Percentiles rank a stretch among this genome's conserved stretches.
Evolutionary conservation across 345 rosid species (phyloP).

Genomic region (Salix koriyanagi): DNA sequence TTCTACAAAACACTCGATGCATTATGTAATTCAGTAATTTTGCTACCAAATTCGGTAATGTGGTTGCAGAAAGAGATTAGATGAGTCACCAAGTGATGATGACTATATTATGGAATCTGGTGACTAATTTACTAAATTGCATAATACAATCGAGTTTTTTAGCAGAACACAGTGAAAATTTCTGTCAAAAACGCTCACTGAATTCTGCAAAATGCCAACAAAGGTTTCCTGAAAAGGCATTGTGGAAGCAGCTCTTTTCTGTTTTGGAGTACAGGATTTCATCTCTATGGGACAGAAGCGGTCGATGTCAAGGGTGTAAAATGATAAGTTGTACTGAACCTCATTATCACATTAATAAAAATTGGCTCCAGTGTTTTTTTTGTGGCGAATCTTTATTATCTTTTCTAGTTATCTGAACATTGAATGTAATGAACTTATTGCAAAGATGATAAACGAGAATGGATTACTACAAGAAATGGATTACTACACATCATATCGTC

Average conservation of each 20-base stretch:
- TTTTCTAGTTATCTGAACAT: no score
- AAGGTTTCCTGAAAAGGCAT: not conserved
- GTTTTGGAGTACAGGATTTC: no score
- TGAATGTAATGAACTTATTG: no score
- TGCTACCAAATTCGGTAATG: not conserved
- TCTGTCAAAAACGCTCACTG: not conserved
- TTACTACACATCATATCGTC: no score
- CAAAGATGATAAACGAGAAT: no score
- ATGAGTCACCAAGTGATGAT: not conserved
- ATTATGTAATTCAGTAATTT: not conserved
- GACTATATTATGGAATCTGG: not conserved
- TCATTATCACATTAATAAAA: no score
- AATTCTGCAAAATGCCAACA: not conserved
- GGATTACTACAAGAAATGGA: no score
- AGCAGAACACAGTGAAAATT: not conserved
- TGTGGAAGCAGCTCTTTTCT: not conserved
- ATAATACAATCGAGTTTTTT: not conserved
- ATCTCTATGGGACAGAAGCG: no score
- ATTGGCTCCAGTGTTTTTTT: no score
- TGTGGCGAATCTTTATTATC: no score
- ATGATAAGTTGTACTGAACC: no score
- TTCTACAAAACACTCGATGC: not conserved
- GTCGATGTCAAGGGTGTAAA: no score
- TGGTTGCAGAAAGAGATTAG: not conserved
- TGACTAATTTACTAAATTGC: not conserved